Conservation (phyloP, 2,329 filamentous ascomycete species). For the Thermothelomyces thermophilus region DNA sequence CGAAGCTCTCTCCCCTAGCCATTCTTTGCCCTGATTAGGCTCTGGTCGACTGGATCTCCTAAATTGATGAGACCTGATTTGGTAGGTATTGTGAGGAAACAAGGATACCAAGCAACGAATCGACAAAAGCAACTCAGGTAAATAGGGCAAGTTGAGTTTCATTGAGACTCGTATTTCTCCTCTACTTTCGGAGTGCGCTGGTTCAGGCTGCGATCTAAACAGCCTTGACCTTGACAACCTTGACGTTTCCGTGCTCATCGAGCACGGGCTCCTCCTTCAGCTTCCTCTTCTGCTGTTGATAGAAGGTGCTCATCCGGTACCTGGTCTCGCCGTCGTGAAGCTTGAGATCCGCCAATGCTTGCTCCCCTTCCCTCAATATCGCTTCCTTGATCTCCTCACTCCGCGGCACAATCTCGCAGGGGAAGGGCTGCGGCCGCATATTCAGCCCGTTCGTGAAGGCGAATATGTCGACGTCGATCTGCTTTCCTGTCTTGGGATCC, state of each 20-base stretch:
- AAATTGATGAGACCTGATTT: too few relatives aligned
- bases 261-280: constrained; percentile 25
- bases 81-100: too few relatives aligned
- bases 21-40: too few relatives aligned
- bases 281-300: constrained; percentile 30
- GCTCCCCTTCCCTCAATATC: constrained; percentile 45
- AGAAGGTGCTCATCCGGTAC: constrained; percentile 50
- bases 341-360: constrained; percentile 45
- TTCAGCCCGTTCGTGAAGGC: constrained; percentile 47
- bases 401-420: constrained; percentile 46
- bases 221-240: constrained; percentile 23
- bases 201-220: background rate
- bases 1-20: too few relatives aligned
- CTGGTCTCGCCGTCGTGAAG: constrained; percentile 50
- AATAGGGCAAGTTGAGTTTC: too few relatives aligned
- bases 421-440: constrained; percentile 50
- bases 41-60: too few relatives aligned
- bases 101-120: too few relatives aligned
- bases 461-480: constrained; percentile 51
- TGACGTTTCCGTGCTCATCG: constrained; percentile 26
- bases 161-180: too few relatives aligned
- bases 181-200: too few relatives aligned
- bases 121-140: too few relatives aligned
- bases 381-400: constrained; percentile 41
- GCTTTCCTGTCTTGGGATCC: constrained; percentile 34